phyloP scores from a whole-genome alignment of 108 stramenopile genomes.

The Discostella stelligeroides region DNA sequence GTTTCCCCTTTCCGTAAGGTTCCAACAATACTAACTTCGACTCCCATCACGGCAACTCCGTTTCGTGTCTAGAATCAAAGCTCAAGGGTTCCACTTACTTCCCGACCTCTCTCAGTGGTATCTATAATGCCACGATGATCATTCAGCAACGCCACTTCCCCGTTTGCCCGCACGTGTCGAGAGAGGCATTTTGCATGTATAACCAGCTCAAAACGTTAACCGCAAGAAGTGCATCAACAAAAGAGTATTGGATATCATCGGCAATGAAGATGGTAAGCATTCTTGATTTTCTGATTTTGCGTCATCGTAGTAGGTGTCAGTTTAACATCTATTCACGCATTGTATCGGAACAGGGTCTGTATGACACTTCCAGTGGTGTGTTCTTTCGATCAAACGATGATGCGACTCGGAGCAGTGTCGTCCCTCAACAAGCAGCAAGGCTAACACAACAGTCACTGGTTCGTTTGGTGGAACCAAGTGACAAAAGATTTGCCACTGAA shows the following conservation, averaged over 20 bases:
- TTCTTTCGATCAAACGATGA: conserved; percentile 33
- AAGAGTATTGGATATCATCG: conserved; percentile 47
- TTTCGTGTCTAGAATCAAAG: conserved; percentile 20
- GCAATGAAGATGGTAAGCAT: conserved; percentile 39
- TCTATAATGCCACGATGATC: conserved; percentile 55
- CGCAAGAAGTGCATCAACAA: conserved; percentile 48
- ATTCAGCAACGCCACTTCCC: conserved; percentile 53
- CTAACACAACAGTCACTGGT: conserved; percentile 3
- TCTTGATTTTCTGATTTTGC: not conserved
- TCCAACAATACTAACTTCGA: no score
- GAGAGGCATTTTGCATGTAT: conserved; percentile 45
- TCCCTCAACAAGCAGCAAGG: conserved; percentile 3
- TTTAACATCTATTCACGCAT: not conserved
- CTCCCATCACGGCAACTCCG: no score
- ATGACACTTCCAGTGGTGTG: conserved; percentile 35
- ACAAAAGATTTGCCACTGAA: conserved; percentile 43
- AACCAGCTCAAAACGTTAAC: conserved; percentile 43
- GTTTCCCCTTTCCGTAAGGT: no score
- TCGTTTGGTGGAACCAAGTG: conserved; percentile 38
- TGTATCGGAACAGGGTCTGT: conserved; percentile 24
- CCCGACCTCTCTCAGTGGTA: conserved; percentile 36
- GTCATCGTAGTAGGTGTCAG: not conserved
- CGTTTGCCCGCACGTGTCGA: conserved; percentile 63
- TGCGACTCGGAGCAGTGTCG: not conserved
- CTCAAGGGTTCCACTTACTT: conserved; percentile 46